Evolutionary conservation across 805 yeast species (phyloP), one percentile per base, ranked within the genome.

Genomic region (Danielia reshetovae): DNA sequence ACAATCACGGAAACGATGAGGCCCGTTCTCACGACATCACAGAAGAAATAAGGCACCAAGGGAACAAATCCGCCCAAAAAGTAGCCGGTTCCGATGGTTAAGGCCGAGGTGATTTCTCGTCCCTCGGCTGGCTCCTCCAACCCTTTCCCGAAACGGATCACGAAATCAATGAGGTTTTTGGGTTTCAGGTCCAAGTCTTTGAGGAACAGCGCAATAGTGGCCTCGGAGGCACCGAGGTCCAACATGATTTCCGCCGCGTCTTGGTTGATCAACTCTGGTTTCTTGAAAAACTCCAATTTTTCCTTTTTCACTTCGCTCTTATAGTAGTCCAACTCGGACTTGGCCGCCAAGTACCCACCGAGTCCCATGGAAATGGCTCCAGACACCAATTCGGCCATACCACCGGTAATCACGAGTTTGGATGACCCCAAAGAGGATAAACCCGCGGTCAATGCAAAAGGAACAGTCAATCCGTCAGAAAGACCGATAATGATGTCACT

Each of bases 301-400:
- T 85, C 93, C 49, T 74, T 70, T 47, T 74, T 76, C 28, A 83
- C 89, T 57, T 82, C 86, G 14, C 81, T 72, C 34, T 70, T 68
- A 57, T 82, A 84, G 58, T 78, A 84, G 55, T 84, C 90, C 16
- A 72, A 64, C 64, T 90, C 98, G 10, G 89, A 79, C 58, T 82
- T 83, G 27, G 98, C 98, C 19, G 97, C 98, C 37, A 90, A 70
- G 59, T 77, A 90, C 19, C 98, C 98, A 39, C 98, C 98, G 36
- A 90, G 75, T 7, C 98, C 97, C 98, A 90, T 90, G 18, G 95
- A 84, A 34, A 90, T 89, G 29, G 97, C 95, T 31, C 98, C 98
- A 5, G 96, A 85, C 3, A 90, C 94, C 48, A 90, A 76, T 67
- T 90, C 98, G 7, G 97, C 97, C 74, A 90, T 77, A 16, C 97